A percentile compares a stretch with the other conserved stretches of the same genome.
Conservation (phyloP, 2,329 filamentous ascomycete species). For the Aspergillus sp. region DNA sequence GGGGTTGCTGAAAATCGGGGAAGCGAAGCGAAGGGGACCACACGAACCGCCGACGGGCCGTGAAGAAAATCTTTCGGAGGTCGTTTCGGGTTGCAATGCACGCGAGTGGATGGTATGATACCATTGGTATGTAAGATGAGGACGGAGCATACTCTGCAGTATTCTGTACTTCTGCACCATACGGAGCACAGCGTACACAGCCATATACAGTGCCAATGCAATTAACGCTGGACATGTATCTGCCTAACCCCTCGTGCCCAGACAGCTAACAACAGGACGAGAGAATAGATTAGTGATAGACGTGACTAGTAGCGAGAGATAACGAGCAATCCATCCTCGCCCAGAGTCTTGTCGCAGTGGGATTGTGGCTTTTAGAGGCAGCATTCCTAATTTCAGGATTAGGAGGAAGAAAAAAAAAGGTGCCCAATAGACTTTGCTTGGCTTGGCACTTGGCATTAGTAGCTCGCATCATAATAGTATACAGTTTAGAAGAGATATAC, state of each 20-base stretch:
- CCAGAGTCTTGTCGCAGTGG: not conserved
- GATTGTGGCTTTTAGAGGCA: too few relatives aligned
- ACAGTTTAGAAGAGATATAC: not conserved
- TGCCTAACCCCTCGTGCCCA: too few relatives aligned
- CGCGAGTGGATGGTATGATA: not conserved
- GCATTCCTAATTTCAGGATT: too few relatives aligned
- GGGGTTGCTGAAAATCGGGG: not conserved
- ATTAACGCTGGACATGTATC: too few relatives aligned
- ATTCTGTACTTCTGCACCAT: not conserved
- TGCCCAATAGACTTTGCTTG: not conserved
- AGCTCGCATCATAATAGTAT: not conserved
- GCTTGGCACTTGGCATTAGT: not conserved
- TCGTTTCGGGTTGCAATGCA: not conserved
- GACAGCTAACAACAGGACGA: not conserved
- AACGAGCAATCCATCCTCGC: not conserved
- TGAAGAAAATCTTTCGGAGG: slow-evolving; percentile 1
- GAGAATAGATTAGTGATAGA: not conserved
- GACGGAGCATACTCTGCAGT: not conserved
- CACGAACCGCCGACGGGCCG: not conserved
- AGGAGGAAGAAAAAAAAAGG: too few relatives aligned
- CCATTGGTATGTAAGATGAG: not conserved
- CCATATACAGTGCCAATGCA: not conserved
- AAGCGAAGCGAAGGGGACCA: not conserved
- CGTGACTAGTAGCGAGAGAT: not conserved
- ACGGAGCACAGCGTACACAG: not conserved